Evolutionary conservation across 495 filamentous ascomycete species (phyloP), one percentile per base, ranked within the genome.

Genomic region (Darksidea phi): DNA sequence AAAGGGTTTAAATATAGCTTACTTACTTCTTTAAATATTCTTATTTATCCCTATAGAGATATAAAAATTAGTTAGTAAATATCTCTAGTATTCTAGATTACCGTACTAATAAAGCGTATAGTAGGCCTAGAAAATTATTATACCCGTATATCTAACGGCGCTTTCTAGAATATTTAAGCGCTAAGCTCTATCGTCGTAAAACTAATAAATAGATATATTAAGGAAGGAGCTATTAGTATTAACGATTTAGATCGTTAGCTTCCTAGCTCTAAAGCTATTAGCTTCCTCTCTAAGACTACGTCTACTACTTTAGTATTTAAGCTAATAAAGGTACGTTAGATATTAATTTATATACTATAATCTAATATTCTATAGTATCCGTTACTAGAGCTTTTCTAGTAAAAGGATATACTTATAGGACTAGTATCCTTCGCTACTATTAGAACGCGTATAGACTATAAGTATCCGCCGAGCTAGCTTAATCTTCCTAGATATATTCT

Each of bases 211-310:
- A 10, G 28, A 32, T 32, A 32, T 10, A 10, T 32, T 10, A 32
- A 32, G 28, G 28, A 32, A 4, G 24, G 47, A 49, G 47, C 23
- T 53, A 10, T 34, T 34, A 34, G 49, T 7, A 25, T 32, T 7
- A 18, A 53, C 28, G 34, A 53, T 53, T 53, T 53, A 18, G 6
- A 53, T 53, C 23, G 21, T 53, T 53, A 18, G 49, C 49, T 25
- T 53, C 49, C 49, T 53, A 34, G 49, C 49, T 53, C 49, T 53
- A 53, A 32, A 34, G 28, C 49, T 15, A 17, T 53, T 34, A 53
- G 49, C 49, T 53, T 53, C 49, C 49, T 53, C 49, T 53, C 49
- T 34, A 34, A 53, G 49, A 53, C 49, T 53, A 53, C 49, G 32
- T 53, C 49, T 53, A 17, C 49, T 53, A 17, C 23, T 5, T 53